Conservation (phyloP, 2,329 filamentous ascomycete species). For the Dactylellina drechsleri region DNA sequence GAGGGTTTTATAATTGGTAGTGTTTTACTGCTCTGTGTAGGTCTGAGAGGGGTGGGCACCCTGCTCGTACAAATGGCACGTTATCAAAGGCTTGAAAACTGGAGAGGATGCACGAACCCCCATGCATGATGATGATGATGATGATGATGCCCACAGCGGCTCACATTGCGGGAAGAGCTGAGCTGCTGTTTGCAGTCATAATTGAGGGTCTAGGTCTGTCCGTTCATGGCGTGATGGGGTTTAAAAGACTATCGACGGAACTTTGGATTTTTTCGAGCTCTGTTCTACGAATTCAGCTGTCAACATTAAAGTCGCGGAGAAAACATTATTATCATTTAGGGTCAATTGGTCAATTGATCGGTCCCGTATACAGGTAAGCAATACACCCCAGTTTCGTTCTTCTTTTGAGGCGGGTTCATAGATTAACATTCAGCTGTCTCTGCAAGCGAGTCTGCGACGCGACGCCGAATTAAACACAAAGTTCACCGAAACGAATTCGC, state of each 20-base stretch:
- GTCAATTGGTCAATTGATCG: neutral
- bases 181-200: conserved; percentile 8
- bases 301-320: neutral
- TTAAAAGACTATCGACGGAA: conserved; percentile 9
- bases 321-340: neutral
- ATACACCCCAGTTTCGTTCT: no score
- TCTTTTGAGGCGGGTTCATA: no score
- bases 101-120: conserved; percentile 2
- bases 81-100: conserved; percentile 39
- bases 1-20: conserved; percentile 5
- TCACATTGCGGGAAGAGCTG: conserved; percentile 12
- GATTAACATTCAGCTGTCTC: no score
- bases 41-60: conserved; percentile 11
- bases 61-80: conserved; percentile 35
- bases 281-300: neutral
- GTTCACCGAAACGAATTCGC: no score
- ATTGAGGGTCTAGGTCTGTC: neutral
- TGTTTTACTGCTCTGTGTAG: neutral
- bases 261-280: conserved; percentile 1
- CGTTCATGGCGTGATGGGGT: conserved; percentile 33
- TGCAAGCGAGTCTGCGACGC: no score
- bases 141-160: conserved; percentile 24
- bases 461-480: no score
- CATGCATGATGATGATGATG: conserved; percentile 18
- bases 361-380: no score